Percentiles rank a stretch among this genome's conserved stretches.
phyloP scores from a whole-genome alignment of 192 early-diverging fungal species.

The Linnemannia elongata region DNA sequence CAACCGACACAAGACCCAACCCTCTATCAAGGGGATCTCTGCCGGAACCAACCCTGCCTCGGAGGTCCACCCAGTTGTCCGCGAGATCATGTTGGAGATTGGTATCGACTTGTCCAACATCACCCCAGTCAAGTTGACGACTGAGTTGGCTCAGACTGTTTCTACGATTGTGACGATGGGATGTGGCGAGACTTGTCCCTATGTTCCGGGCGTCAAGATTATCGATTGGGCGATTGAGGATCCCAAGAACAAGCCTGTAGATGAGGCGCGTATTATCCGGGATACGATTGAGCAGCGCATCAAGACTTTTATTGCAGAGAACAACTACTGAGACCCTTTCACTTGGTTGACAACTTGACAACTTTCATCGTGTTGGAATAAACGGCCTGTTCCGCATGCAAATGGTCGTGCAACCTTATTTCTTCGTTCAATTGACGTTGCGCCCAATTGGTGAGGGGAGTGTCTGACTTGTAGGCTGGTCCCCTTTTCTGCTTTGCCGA shows the following conservation, averaged over 20 bases:
- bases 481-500: too few relatives aligned
- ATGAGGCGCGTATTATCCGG: constrained; percentile 15
- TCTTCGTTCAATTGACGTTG: not conserved
- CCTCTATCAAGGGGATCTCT: constrained; percentile 17
- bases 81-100: constrained; percentile 22
- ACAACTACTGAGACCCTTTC: not conserved
- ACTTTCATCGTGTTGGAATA: too few relatives aligned
- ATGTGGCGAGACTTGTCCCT: constrained; percentile 31
- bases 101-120: constrained; percentile 29
- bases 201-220: constrained; percentile 25
- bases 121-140: constrained; percentile 19
- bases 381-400: too few relatives aligned
- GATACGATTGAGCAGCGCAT: constrained; percentile 23
- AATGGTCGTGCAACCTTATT: constrained; percentile 2
- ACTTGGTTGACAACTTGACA: too few relatives aligned
- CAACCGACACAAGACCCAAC: constrained; percentile 26
- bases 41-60: constrained; percentile 28
- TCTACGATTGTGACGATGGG: constrained; percentile 28
- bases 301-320: constrained; percentile 10
- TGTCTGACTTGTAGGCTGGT: too few relatives aligned
- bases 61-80: constrained; percentile 18
- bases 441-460: not conserved
- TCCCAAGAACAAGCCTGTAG: constrained; percentile 16
- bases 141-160: constrained; percentile 18
- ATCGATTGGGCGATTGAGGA: constrained; percentile 20